Percentiles rank a stretch among this genome's conserved stretches.
Evolutionary conservation across 208 protist genomes (phyloP).

Genomic region (Acanthamoeba triangularis): DNA sequence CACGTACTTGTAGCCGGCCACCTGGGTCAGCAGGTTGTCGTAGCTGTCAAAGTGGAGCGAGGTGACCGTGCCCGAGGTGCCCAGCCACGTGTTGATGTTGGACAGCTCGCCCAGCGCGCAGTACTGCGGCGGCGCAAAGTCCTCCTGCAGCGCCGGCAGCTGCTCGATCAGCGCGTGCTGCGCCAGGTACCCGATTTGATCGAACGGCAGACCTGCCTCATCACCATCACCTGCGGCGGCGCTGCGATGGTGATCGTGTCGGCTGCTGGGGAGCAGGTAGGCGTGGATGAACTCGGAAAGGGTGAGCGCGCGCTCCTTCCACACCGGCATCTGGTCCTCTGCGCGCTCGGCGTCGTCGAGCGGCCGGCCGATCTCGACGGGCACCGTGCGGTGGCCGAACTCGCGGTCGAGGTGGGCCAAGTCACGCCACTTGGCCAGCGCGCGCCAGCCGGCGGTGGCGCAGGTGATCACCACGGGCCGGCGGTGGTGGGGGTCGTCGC

Average conservation of each 20-base stretch:
- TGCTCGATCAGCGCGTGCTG: constrained; percentile 81
- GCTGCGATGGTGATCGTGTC: not conserved
- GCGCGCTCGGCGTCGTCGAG: constrained; percentile 57
- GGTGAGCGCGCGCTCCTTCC: constrained; percentile 75
- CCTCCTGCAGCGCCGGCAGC: constrained; percentile 65
- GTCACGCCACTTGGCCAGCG: constrained; percentile 78
- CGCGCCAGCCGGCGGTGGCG: constrained; percentile 50
- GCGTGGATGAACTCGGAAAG: constrained; percentile 70
- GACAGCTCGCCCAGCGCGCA: constrained; percentile 21
- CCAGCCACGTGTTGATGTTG: constrained; percentile 82
- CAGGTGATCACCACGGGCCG: not conserved
- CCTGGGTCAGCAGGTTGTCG: constrained; percentile 81
- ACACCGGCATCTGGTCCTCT: not conserved
- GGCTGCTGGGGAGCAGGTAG: constrained; percentile 73
- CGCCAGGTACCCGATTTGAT: constrained; percentile 73
- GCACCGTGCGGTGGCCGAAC: constrained; percentile 75
- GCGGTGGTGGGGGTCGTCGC: too few species aligned
- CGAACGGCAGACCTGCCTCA: not conserved
- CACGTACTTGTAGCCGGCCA: constrained; percentile 84
- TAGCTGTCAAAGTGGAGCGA: constrained; percentile 82
- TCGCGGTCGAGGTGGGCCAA: constrained; percentile 56
- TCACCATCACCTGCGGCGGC: not conserved
- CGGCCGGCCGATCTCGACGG: constrained; percentile 76
- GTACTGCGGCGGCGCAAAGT: constrained; percentile 69
- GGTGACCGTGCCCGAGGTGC: constrained; percentile 79